Conservation (phyloP, 108 stramenopile genomes). For the Mayamaea pseudoterrestris region DNA sequence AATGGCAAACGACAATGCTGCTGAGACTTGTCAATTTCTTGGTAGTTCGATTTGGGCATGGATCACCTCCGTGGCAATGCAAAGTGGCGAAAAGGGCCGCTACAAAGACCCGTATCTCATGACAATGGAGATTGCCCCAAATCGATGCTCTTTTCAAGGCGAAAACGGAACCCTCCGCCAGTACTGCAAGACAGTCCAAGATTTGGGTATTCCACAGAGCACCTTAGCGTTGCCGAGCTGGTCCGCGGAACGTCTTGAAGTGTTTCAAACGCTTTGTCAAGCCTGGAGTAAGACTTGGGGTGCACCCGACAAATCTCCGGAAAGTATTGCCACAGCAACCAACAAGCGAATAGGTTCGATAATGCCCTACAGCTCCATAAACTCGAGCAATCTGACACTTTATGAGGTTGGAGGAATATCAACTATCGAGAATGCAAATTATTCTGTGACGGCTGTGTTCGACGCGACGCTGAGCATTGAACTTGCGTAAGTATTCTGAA, state of each 20-base stretch:
- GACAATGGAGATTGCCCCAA: conserved; percentile 10
- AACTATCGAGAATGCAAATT: too few relatives aligned
- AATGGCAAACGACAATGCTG: conserved; percentile 11
- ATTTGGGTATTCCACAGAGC: too few relatives aligned
- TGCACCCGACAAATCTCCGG: neutral
- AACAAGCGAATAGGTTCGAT: conserved; percentile 18
- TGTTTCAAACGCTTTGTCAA: conserved; percentile 2
- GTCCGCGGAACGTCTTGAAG: too few relatives aligned
- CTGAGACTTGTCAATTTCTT: conserved; percentile 38
- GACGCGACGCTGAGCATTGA: conserved; percentile 1
- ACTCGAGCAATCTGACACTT: neutral
- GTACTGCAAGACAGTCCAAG: too few relatives aligned
- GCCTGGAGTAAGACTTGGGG: neutral
- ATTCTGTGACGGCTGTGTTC: conserved; percentile 3
- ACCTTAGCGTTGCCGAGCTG: too few relatives aligned
- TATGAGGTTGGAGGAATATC: too few relatives aligned
- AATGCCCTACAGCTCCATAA: neutral
- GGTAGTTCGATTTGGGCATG: conserved; percentile 34
- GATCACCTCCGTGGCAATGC: conserved; percentile 6
- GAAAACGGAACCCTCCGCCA: too few relatives aligned
- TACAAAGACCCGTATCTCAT: conserved; percentile 11
- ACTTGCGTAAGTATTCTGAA: conserved; percentile 2
- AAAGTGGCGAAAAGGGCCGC: neutral
- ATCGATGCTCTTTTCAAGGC: too few relatives aligned
- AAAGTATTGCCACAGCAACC: neutral